Percentiles rank a stretch among this genome's conserved stretches.
These are phyloP conservation scores for Trichophaea hybrida DNA, from an alignment of 2,329 filamentous ascomycete species.

Conservation along the genomic window DNA sequence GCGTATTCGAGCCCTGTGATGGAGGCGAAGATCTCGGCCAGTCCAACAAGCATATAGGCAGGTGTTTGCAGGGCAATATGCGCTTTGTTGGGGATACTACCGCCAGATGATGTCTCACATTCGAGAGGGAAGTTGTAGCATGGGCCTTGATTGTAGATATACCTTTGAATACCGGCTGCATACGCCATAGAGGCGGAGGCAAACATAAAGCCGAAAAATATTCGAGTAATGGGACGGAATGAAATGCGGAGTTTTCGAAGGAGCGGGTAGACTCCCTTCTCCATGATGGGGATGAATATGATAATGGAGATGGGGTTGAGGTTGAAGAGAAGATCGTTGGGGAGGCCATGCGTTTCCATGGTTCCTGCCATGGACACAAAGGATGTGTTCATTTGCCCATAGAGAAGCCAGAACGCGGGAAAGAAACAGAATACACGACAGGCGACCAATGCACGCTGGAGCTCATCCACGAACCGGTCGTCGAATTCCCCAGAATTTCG, in stretches of 20 bases:
- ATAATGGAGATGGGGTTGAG: constrained; percentile 47
- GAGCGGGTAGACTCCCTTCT: constrained; percentile 42
- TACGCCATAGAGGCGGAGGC: constrained; percentile 41
- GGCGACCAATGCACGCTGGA: constrained; percentile 51
- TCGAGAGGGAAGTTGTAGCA: constrained; percentile 38
- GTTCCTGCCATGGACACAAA: constrained; percentile 39
- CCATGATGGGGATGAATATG: constrained; percentile 42
- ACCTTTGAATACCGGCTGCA: constrained; percentile 43
- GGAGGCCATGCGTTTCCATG: constrained; percentile 38
- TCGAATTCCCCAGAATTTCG: constrained; percentile 41
- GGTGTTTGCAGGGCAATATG: constrained; percentile 42
- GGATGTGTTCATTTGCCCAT: constrained; percentile 53
- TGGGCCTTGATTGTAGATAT: constrained; percentile 43
- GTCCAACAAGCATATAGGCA: constrained; percentile 41
- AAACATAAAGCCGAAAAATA: constrained; percentile 44
- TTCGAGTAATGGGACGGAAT: constrained; percentile 45
- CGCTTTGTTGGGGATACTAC: constrained; percentile 32
- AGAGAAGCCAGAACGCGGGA: constrained; percentile 53
- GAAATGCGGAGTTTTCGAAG: constrained; percentile 39
- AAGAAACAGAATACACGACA: constrained; percentile 58
- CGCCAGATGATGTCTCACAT: constrained; percentile 32
- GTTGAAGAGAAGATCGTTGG: constrained; percentile 48
- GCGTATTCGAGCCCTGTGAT: constrained; percentile 59
- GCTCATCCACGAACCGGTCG: constrained; percentile 57
- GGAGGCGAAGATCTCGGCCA: constrained; percentile 49